Conservation (phyloP, 306 rosid species). For the Trifolium dubium region DNA sequence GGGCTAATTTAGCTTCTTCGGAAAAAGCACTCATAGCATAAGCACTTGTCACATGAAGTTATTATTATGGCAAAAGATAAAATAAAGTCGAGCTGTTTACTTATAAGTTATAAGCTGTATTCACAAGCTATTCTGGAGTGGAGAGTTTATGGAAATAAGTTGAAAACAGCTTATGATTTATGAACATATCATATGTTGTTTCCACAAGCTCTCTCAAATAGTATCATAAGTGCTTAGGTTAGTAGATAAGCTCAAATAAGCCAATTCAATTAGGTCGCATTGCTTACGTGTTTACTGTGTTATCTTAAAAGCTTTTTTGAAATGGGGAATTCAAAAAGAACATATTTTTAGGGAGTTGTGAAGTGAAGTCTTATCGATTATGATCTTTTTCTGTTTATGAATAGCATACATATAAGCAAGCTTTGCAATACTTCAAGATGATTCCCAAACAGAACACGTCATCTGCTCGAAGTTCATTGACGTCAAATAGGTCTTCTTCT, state of each 20-base stretch:
- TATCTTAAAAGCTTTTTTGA: conserved; percentile 11
- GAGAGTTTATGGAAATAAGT: not conserved
- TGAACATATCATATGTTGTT: not conserved
- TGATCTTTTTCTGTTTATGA: conserved; percentile 33
- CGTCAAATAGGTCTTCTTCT: conserved; percentile 82
- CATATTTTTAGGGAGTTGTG: conserved; percentile 19
- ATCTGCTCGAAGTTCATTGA: conserved; percentile 68
- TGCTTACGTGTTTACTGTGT: conserved; percentile 4
- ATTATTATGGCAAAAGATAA: not conserved
- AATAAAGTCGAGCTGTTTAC: not conserved
- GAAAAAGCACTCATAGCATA: not conserved
- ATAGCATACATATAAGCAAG: conserved; percentile 91
- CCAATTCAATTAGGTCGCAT: not conserved
- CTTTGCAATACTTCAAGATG: conserved; percentile 80
- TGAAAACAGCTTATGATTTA: not conserved
- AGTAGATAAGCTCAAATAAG: not conserved
- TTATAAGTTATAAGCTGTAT: not conserved
- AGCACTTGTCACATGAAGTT: not conserved
- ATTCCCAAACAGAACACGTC: conserved; percentile 68
- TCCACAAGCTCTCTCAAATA: not conserved
- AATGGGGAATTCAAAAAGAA: conserved; percentile 22
- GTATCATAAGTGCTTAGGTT: not conserved
- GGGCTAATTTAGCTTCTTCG: too few species aligned
- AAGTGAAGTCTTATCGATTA: conserved; percentile 21
- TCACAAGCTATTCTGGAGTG: not conserved